Percentiles rank a stretch among this genome's conserved stretches.
Evolutionary conservation across 495 filamentous ascomycete genomes (phyloP).

Genomic region (Penicillium canariense): DNA sequence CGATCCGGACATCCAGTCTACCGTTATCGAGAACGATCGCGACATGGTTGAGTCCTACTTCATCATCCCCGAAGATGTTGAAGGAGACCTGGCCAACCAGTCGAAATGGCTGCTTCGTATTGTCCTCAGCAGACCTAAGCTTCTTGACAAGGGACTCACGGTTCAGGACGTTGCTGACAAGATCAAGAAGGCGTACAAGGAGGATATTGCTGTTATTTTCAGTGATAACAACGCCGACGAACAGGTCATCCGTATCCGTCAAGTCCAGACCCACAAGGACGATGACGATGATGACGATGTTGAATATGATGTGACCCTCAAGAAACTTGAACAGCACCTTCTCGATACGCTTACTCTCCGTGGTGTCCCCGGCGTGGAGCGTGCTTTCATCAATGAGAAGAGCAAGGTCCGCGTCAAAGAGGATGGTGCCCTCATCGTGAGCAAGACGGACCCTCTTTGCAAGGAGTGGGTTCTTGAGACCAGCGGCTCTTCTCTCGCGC

Average conservation of each 20-base stretch:
- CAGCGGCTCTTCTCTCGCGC: constrained; percentile 76
- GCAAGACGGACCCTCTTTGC: constrained; percentile 68
- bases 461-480: constrained; percentile 96
- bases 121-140: constrained; percentile 84
- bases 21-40: constrained; percentile 78
- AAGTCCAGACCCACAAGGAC: constrained; percentile 69
- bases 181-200: constrained; percentile 84
- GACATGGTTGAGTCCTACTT: constrained; percentile 98
- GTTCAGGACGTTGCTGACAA: constrained; percentile 88
- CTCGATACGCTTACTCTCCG: constrained; percentile 86
- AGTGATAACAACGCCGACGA: constrained; percentile 97
- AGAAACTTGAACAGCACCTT: constrained; percentile 85
- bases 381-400: constrained; percentile 89
- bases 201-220: constrained; percentile 89
- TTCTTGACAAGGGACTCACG: constrained; percentile 89
- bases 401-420: constrained; percentile 57
- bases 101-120: constrained; percentile 95
- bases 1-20: constrained; percentile 84
- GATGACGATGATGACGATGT: constrained; percentile 75
- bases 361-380: constrained; percentile 81
- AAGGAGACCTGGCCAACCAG: constrained; percentile 69
- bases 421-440: constrained; percentile 66
- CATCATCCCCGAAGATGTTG: constrained; percentile 81
- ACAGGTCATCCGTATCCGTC: constrained; percentile 89
- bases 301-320: constrained; percentile 86